Evolutionary conservation across 2,329 filamentous ascomycete genomes (phyloP), one percentile per base, ranked within the genome.

Genomic region (Exophiala spinifera): DNA sequence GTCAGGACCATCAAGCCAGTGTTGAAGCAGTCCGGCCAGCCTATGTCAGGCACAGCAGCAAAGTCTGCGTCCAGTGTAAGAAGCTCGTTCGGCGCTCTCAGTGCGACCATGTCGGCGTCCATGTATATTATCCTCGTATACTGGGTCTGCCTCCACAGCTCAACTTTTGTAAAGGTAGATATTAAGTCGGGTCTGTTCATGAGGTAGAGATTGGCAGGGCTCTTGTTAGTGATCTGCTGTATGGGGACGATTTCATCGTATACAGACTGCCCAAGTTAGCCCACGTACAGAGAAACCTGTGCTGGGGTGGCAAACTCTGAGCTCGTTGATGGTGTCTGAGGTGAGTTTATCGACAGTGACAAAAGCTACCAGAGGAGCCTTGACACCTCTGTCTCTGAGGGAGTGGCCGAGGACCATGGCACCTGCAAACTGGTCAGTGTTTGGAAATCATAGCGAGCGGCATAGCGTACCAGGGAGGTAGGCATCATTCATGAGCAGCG

Each of bases 21-120:
- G 74, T 99, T 99, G 83, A 97, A 97, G 57, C 91, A 82, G 74
- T 99, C 94, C 31, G 94, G 94, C 94, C 94, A 99, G 63, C 94
- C 94, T 65, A 97, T 91, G 71, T 99, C 94, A 28, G 94, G 91
- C 10, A 89, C 91, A 1, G 94, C 84, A 21, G 84, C 83, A 63
- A 87, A 86, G 21, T 75, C 65, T 31, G 77, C 77, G 10, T 81
- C 74, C 39, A 84, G 70, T 15, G 85, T 80, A 67, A 99, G 95
- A 51, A 99, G 84, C 79, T 99, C 94, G 66, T 99, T 92, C 3
- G 92, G 89, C 31, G 91, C 90, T 63, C 91, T 81, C 59, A 96
- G 82, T 25, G 89, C 89, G n/a, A 99, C 87, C 37, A 96, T 83
- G 67, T 99, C 94, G 58, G 91, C 88, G 69, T 99, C 94, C 60